These are phyloP conservation scores for Naganishia friedmannii DNA, from an alignment of 768 basidiomycete genomes.

Conservation along the genomic window DNA sequence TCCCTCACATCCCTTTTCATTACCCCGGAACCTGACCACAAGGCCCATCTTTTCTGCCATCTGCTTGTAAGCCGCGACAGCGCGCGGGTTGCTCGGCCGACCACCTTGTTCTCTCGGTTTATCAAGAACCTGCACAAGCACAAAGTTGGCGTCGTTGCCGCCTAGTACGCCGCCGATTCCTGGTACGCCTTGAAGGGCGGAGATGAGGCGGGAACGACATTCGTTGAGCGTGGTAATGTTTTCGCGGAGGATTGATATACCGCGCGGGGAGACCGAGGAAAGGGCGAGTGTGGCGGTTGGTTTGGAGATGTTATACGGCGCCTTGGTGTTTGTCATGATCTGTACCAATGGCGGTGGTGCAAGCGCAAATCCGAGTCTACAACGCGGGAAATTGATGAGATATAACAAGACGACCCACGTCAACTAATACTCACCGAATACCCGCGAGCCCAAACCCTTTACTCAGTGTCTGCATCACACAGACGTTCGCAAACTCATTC, in stretches of 20 bases:
- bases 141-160: constrained; percentile 83
- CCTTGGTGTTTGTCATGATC: constrained; percentile 89
- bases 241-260: constrained; percentile 63
- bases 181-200: constrained; percentile 57
- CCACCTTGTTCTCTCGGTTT: constrained; percentile 46
- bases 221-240: constrained; percentile 63
- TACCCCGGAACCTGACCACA: constrained; percentile 85
- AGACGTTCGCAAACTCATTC: constrained; percentile 77
- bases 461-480: constrained; percentile 94
- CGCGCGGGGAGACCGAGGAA: constrained; percentile 68
- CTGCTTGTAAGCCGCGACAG: constrained; percentile 66
- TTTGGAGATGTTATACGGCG: constrained; percentile 92
- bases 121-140: constrained; percentile 72
- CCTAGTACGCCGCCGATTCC: constrained; percentile 65
- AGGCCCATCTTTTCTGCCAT: constrained; percentile 82
- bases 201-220: constrained; percentile 62
- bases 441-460: constrained; percentile 95
- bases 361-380: constrained; percentile 80
- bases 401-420: background rate
- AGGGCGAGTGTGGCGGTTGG: constrained; percentile 81
- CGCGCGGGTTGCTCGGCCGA: constrained; percentile 55
- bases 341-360: constrained; percentile 87
- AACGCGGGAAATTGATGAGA: background rate
- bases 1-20: constrained; percentile 77
- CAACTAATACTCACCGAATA: constrained; percentile 68